phyloP scores from a whole-genome alignment of 495 filamentous ascomycete genomes.

The Copromyces sp. region DNA sequence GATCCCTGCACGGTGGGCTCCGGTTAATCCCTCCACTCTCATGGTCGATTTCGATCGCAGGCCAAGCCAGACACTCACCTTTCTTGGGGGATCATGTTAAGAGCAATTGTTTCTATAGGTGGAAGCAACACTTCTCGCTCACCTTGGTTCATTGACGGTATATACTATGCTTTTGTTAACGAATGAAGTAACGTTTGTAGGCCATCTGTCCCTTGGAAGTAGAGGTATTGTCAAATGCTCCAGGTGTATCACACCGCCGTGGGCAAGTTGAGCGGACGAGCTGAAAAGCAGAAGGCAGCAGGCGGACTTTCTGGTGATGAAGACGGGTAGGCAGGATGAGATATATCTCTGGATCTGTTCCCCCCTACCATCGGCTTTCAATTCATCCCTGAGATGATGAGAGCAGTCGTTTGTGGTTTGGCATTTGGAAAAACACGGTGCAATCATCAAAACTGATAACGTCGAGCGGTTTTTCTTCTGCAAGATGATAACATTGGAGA shows the following conservation, averaged over 20 bases:
- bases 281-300: background rate
- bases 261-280: background rate
- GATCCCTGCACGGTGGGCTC: background rate
- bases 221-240: background rate
- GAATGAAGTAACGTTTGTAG: no score
- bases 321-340: no score
- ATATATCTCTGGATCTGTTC: no score
- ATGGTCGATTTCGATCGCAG: background rate
- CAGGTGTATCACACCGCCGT: background rate
- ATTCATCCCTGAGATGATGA: no score
- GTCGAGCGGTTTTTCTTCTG: no score
- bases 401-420: background rate
- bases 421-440: background rate
- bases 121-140: no score
- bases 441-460: background rate
- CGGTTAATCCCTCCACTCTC: background rate
- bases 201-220: background rate
- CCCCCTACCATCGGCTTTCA: no score
- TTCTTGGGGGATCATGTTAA: background rate
- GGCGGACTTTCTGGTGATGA: background rate
- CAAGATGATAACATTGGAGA: background rate
- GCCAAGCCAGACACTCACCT: background rate
- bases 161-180: background rate
- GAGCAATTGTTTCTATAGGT: background rate
- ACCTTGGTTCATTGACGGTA: background rate